These are phyloP conservation scores for Plantago ovata DNA, from an alignment of 257 asterid species.

Conservation along the genomic window DNA sequence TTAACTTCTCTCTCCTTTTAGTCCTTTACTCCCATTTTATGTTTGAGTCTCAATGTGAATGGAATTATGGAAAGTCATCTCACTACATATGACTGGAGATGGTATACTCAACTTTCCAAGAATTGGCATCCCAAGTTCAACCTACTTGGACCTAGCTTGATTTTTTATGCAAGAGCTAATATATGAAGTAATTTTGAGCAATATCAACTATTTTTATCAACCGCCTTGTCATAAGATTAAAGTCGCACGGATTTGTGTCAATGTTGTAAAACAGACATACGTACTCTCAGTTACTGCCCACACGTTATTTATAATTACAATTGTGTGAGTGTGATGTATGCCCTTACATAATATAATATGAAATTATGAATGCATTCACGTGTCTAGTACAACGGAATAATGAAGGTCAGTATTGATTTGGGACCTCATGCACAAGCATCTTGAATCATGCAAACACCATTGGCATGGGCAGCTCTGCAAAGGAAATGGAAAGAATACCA, in stretches of 20 bases:
- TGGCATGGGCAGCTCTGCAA: neutral
- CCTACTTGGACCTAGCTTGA: neutral
- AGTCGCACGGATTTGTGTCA: too few relatives aligned
- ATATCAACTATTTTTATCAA: neutral
- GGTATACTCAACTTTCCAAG: slow-evolving; percentile 3
- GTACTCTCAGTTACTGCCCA: too few relatives aligned
- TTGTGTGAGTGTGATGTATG: too few relatives aligned
- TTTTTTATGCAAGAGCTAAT: neutral
- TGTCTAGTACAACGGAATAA: neutral
- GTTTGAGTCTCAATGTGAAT: slow-evolving; percentile 14
- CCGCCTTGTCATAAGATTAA: too few relatives aligned
- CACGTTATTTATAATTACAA: too few relatives aligned
- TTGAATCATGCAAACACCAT: neutral
- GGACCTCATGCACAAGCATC: neutral
- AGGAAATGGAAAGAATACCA: slow-evolving; percentile 6
- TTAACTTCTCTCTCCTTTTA: slow-evolving; percentile 13
- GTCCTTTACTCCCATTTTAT: slow-evolving; percentile 22
- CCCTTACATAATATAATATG: too few relatives aligned
- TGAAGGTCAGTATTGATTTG: neutral
- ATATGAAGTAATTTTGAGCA: neutral
- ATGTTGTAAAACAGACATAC: too few relatives aligned
- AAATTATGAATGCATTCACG: neutral
- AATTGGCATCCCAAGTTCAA: neutral
- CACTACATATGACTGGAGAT: slow-evolving; percentile 24
- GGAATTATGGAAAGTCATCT: slow-evolving; percentile 25